Evolutionary conservation across 352 stramenopile genomes (phyloP), one percentile per base, ranked within the genome.

Genomic region (Elongisporangium undulatum): DNA sequence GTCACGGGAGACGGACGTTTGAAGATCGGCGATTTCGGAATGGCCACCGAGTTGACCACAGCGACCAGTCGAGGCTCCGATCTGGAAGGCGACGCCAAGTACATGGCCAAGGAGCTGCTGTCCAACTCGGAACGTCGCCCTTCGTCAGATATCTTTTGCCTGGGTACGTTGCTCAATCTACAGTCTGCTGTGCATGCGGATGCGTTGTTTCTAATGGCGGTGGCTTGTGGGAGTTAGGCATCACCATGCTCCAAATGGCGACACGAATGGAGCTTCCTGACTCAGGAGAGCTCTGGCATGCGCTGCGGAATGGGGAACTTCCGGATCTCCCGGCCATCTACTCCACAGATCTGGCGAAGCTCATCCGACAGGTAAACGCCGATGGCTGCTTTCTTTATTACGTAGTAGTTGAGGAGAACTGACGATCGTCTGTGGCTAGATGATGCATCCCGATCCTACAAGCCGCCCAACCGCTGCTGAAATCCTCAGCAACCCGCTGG

Each of bases 111-210:
- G 61, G 91, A 97, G 67, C 72, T 97, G n/a, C 76, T 98, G 24
- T 80, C 74, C 3, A 87, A 71, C 51, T 64, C 71, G 38, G 68
- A 83, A 17, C 71, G 85, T 21, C 70, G 77, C 26, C 79, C 88
- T 16, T 89, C 79, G 0, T 87, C 88, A 2, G 97, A 99, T 56
- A 95, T 99, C n/a, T 99, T 98, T 63, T 98, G 92, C 21, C 69
- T 99, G 2, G 94, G 96, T 90, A 65, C 23, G 23, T 23, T 53
- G 7, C 56, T 49, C 19, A 22, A 9, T 53, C 2, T 3, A 22
- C 2, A 24, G 12, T 17, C 38, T 38, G 12, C 6, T 53, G 54
- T 24, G 26, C 2, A 22, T 17, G 48, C 12, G 9, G 9, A 52
- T 29, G 16, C 49, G 19, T 21, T 38, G 23, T 20, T 51, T 29